A percentile compares a stretch with the other conserved stretches of the same genome.
These are phyloP conservation scores for Schwanniomyces yamadae DNA, from an alignment of 805 yeast species.

Conservation along the genomic window DNA sequence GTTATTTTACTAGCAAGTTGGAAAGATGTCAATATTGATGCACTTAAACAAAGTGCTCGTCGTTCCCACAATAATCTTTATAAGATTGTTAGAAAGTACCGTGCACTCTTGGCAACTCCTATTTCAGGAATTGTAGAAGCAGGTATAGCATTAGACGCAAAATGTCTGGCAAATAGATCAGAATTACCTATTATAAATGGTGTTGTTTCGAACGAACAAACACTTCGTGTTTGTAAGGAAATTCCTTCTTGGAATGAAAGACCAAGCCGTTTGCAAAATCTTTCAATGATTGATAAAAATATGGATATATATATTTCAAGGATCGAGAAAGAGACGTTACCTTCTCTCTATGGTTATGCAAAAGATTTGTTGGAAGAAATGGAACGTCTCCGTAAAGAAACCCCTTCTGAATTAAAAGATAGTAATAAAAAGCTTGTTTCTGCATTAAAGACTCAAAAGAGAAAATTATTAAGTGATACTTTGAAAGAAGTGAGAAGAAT, in stretches of 20 bases:
- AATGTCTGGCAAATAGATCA: constrained; percentile 2
- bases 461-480: constrained; percentile 72
- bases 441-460: constrained; percentile 76
- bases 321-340: constrained; percentile 36
- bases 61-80: constrained; percentile 81
- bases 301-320: constrained; percentile 49
- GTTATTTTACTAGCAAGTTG: constrained; percentile 89
- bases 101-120: constrained; percentile 55
- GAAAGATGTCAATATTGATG: constrained; percentile 94
- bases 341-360: constrained; percentile 55
- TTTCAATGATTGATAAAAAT: constrained; percentile 49
- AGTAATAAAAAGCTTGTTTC: constrained; percentile 68
- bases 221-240: constrained; percentile 18
- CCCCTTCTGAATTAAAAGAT: constrained; percentile 70
- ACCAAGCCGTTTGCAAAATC: constrained; percentile 54
- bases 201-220: constrained; percentile 7
- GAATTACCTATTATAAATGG: constrained; percentile 12
- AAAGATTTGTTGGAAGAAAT: constrained; percentile 54
- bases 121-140: constrained; percentile 57
- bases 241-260: constrained; percentile 55
- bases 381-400: constrained; percentile 65
- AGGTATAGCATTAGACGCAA: constrained; percentile 41
- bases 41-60: constrained; percentile 90
- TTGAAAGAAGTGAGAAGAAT: constrained; percentile 70
- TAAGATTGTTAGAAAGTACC: constrained; percentile 80